These are phyloP conservation scores for Simplicillium aogashimaense DNA, from an alignment of 2,329 filamentous ascomycete genomes.

Conservation along the genomic window DNA sequence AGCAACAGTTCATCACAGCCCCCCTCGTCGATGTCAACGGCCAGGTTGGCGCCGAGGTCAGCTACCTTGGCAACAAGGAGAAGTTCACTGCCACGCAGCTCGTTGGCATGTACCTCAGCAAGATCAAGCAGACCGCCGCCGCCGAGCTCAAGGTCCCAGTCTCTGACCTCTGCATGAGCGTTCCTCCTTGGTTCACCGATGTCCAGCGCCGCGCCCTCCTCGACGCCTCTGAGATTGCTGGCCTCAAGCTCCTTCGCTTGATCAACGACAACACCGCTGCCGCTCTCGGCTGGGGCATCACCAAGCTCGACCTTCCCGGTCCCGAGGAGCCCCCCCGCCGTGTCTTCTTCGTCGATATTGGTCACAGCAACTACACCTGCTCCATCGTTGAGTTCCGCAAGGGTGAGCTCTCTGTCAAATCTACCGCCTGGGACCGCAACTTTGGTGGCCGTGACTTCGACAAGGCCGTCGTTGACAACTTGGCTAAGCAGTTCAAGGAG, in stretches of 20 bases:
- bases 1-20: slow-evolving; percentile 85
- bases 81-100: slow-evolving; percentile 92
- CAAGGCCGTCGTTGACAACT: slow-evolving; percentile 87
- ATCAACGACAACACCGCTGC: slow-evolving; percentile 98
- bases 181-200: slow-evolving; percentile 96
- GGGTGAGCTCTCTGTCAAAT: slow-evolving; percentile 89
- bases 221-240: slow-evolving; percentile 87
- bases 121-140: slow-evolving; percentile 81
- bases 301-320: slow-evolving; percentile 83
- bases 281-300: slow-evolving; percentile 94
- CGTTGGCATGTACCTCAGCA: slow-evolving; percentile 89
- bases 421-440: slow-evolving; percentile 87
- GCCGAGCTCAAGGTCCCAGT: slow-evolving; percentile 85
- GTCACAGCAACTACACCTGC: slow-evolving; percentile 90
- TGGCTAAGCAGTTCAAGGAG: slow-evolving; percentile 90
- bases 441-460: slow-evolving; percentile 98
- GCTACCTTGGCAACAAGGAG: slow-evolving; percentile 89
- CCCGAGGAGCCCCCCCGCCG: slow-evolving; percentile 87
- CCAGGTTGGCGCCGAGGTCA: slow-evolving; percentile 89
- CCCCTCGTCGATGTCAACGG: slow-evolving; percentile 83
- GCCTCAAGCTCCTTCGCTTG: slow-evolving; percentile 81
- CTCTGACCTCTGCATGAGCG: slow-evolving; percentile 85
- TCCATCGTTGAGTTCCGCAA: slow-evolving; percentile 95
- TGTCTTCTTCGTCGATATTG: slow-evolving; percentile 88
- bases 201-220: slow-evolving; percentile 80